Base-by-base conservation (phyloP, 2,329 filamentous ascomycete species). In the Neonectria neomacrospora region DNA sequence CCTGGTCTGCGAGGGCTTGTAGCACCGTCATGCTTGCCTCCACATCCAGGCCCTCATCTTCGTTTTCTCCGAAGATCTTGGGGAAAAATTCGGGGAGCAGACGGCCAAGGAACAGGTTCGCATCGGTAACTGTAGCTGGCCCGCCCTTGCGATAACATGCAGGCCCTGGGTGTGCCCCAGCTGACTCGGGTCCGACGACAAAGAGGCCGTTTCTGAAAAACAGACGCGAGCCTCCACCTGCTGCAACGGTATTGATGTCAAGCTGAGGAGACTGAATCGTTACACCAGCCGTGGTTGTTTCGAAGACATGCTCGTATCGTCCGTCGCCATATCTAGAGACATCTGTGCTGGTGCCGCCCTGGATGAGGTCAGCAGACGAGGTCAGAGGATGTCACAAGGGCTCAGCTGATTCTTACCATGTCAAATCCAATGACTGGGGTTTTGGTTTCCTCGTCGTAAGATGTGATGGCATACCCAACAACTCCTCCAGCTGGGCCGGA, bases 171-270 rank as follows among this genome's bases (percentile, higher is more conserved):
- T 97, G 93, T 2, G 94, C 94, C 30, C 92, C 91, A 1, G 94
- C 94, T 7, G 92, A 96, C 74, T 97, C 93, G 0, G 94, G 94
- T 0, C 94, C 94, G 3, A 97, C 94, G 0, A 94, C 91, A 68
- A 97, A 97, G 0, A 97, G 82, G 1, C 94, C 94, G 67, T 97
- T 97, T 66, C 88, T 89, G 85, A 93, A 97, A 78, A 96, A 96
- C 3, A 97, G 83, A 30, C 90, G 85, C 1, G 91, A 95, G 7
- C 93, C 93, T 66, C 94, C 94, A 50, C 94, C 94, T 3, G 94
- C 94, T 6, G 94, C 94, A 1, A 97, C 94, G 0, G 94, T 97
- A 77, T 97, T 97, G 80, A 97, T 97, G 74, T 97, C 94, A 0
- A 97, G 85, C 73, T 97, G 94, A 0, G 94, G 94, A 1, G 92